Conservation (phyloP, 1,139 yeast species). For the Yamadazyma aaseri region DNA sequence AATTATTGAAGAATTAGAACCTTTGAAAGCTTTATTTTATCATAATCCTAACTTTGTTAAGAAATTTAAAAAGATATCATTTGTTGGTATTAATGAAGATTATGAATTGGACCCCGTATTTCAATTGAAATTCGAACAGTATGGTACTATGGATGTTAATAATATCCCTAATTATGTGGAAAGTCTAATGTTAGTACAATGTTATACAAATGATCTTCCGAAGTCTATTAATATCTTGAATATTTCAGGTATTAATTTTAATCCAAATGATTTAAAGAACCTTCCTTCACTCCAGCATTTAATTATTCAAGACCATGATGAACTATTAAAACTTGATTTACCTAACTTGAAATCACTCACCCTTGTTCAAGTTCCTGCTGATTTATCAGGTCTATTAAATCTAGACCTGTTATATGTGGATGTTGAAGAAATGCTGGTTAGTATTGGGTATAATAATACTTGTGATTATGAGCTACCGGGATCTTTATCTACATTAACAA, state of each 20-base stretch:
- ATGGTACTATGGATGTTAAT: background rate
- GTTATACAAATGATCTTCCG: background rate
- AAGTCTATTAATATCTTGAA: background rate
- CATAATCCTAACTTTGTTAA: background rate
- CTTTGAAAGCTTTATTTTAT: background rate
- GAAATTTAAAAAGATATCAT: background rate
- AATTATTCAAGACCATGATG: background rate
- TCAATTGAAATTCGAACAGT: background rate
- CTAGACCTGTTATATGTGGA: no score
- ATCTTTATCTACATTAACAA: no score
- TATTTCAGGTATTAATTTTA: background rate
- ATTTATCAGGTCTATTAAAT: background rate
- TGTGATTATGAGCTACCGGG: no score
- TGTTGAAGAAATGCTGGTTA: no score
- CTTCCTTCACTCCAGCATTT: background rate
- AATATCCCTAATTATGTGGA: conserved; percentile 1
- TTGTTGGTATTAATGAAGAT: background rate
- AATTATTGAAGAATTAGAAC: background rate
- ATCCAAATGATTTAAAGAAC: background rate
- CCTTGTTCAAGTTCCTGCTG: background rate
- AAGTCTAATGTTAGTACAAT: background rate
- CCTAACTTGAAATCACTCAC: conserved; percentile 1
- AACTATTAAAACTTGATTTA: background rate
- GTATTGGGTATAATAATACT: no score
- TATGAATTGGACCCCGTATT: background rate